phyloP scores from a whole-genome alignment of 1,139 yeast genomes.

The Trichomonascaceae sp. region DNA sequence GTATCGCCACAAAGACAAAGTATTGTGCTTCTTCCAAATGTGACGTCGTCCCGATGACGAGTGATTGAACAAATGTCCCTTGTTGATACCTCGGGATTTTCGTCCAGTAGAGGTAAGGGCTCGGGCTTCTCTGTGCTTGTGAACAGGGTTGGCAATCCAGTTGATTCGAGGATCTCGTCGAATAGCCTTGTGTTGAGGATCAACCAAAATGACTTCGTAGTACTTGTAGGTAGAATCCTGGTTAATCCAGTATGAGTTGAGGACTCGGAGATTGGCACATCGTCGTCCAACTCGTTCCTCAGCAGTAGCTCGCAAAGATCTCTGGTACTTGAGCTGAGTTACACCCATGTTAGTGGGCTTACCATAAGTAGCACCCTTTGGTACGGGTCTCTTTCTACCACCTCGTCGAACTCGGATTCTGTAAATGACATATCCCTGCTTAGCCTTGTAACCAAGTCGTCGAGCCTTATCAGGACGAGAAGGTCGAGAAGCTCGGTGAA shows the following conservation, averaged over 20 bases:
- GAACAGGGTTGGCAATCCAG: constrained; percentile 99
- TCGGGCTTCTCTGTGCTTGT: constrained; percentile 99
- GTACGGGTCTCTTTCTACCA: constrained; percentile 99
- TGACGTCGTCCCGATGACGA: constrained; percentile 96
- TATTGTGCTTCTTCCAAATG: constrained; percentile 99
- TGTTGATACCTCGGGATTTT: constrained; percentile 99
- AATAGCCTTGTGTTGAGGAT: constrained; percentile 98
- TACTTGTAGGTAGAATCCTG: constrained; percentile 99
- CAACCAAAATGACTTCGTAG: constrained; percentile 95
- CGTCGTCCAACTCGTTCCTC: constrained; percentile 99
- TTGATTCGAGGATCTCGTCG: constrained; percentile 98
- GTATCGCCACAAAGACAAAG: constrained; percentile 99
- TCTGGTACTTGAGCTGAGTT: constrained; percentile 98
- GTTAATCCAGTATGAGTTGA: constrained; percentile 99
- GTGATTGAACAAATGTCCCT: constrained; percentile 99
- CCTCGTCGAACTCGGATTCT: constrained; percentile 99
- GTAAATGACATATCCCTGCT: constrained; percentile 98
- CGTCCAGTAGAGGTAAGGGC: constrained; percentile 98
- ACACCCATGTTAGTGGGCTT: constrained; percentile 99
- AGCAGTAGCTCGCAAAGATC: constrained; percentile 95
- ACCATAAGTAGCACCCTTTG: constrained; percentile 99
- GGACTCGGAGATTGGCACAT: constrained; percentile 97
- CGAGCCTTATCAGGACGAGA: constrained; percentile 99
- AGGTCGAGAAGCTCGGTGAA: constrained; percentile 98
- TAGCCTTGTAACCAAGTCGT: constrained; percentile 99